Evolutionary conservation across 2,329 filamentous ascomycete genomes (phyloP), one percentile per base, ranked within the genome.

Genomic region (Calonectria crousiana): DNA sequence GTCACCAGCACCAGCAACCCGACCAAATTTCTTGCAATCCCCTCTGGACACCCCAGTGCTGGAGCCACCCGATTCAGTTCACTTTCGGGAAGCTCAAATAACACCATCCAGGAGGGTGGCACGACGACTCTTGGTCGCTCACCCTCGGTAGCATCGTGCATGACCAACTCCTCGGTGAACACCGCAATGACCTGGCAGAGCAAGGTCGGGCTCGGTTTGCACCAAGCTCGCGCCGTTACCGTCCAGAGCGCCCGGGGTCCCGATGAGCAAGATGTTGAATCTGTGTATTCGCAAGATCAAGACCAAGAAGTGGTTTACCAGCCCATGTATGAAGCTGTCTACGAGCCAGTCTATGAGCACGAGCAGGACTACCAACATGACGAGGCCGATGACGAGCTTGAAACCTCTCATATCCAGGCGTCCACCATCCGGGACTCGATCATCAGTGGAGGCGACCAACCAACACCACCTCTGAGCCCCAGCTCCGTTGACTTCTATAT

Each of bases 391-490:
- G 51, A 71, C 20, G 75, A 75, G 44, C 65, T 75, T 20, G 77
- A 78, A 23, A 69, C 73, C 6, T 74, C 78, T 10, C 71, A 74
- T 38, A 67, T 74, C n/a, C 71, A 68, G 65, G 73, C 67, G 18
- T 77, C 74, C 41, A 68, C 78, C 65, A 75, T 76, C 6, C 76
- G 72, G n/a, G 78, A 82, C 34, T 78, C 81, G 9, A 66, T 77
- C 10, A 56, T 78, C 16, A 77, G 76, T 30, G 81, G 84, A 1
- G 81, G 83, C 1, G 84, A 87, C 13, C 86, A 88, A 70, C 85
- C 86, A 1, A 90, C 89, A 6, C 88, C 88, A 2, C 89, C 90
- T 0, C 75, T 89, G 38, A 91, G 89, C 36, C 90, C 90, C 0
- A 86, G 85, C 2, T 90, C 88, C 9, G 83, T 88, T 5, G 89